Evolutionary conservation across 495 filamentous ascomycete genomes (phyloP), one percentile per base, ranked within the genome.

Genomic region (Penicillium coffeae): DNA sequence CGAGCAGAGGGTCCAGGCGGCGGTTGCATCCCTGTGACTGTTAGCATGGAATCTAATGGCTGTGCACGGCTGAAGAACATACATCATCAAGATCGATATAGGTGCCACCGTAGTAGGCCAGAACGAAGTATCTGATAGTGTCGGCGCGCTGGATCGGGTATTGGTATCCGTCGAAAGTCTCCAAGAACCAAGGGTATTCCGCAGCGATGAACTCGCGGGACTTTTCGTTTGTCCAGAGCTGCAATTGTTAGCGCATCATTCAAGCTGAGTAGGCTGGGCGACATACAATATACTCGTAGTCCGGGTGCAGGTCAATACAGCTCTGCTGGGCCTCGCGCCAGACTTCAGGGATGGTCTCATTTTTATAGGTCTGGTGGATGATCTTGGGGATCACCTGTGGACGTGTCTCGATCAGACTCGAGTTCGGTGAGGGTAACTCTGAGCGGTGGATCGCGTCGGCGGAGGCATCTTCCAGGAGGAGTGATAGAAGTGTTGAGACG

Each of bases 51-150:
- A n/a, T n/a, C n/a, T n/a, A n/a, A n/a, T n/a, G n/a, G n/a, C n/a
- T n/a, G n/a, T n/a, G n/a, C n/a, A 38, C 49, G 16, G 44, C 14
- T 37, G 22, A 43, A 40, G 9, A 34, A 76, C 83, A 34, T 58
- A 88, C 87, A 72, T 94, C 88, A 63, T 95, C 90, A 14, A 95
- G 72, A 59, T 95, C 90, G 52, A 95, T 84, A 62, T 95, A 95
- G 39, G 90, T 85, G 20, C 90, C 90, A 42, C 90, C 90, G 59
- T 82, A 94, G 59, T 87, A 82, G 16, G 81, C 77, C 25, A 95
- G 73, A n/a, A 93, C 73, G 58, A 95, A 95, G 65, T 95, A 95
- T 16, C 90, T 80, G 42, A 94, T 90, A 2, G 88, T 78, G 60
- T 95, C 90, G 32, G 90, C 90, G 42, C 90, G 84, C 65, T 94